Conservation (phyloP, 192 early-diverging fungal species). For the Backusella mclennaniae region DNA sequence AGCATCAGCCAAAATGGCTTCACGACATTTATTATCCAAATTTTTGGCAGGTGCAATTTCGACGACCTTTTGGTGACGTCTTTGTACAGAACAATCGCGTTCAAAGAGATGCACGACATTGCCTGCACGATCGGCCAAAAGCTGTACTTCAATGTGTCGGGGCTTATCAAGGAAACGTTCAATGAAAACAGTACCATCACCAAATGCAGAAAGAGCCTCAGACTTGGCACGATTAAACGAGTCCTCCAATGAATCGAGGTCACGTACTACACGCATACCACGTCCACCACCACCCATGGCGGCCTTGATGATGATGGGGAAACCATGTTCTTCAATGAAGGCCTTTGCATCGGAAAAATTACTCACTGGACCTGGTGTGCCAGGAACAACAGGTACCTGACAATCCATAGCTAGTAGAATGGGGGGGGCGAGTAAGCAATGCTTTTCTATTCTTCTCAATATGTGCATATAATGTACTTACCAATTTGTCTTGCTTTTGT, state of each 20-base stretch:
- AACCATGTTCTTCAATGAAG: slow-evolving; percentile 79
- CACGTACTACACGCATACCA: slow-evolving; percentile 92
- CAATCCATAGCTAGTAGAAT: slow-evolving; percentile 58
- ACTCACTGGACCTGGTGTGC: slow-evolving; percentile 76
- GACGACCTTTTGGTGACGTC: slow-evolving; percentile 67
- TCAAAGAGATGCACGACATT: slow-evolving; percentile 56
- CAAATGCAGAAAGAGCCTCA: slow-evolving; percentile 91
- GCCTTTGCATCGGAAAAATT: slow-evolving; percentile 58
- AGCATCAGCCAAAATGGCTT: slow-evolving; percentile 47
- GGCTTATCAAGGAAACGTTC: neutral
- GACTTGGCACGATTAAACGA: slow-evolving; percentile 83
- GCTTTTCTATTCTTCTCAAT: slow-evolving; percentile 42
- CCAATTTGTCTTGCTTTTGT: slow-evolving; percentile 86
- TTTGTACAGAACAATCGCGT: slow-evolving; percentile 65
- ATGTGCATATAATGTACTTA: slow-evolving; percentile 68
- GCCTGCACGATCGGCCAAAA: slow-evolving; percentile 60
- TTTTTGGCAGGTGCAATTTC: slow-evolving; percentile 58
- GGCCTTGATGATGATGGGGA: slow-evolving; percentile 95
- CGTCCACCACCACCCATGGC: slow-evolving; percentile 88
- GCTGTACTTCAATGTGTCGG: slow-evolving; percentile 38
- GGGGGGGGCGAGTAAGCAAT: neutral
- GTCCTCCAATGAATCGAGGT: slow-evolving; percentile 59
- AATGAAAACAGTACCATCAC: slow-evolving; percentile 72
- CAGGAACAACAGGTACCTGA: slow-evolving; percentile 88
- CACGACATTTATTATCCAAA: slow-evolving; percentile 41